phyloP scores from a whole-genome alignment of 805 yeast genomes.

The Starmerella sirachaensis region DNA sequence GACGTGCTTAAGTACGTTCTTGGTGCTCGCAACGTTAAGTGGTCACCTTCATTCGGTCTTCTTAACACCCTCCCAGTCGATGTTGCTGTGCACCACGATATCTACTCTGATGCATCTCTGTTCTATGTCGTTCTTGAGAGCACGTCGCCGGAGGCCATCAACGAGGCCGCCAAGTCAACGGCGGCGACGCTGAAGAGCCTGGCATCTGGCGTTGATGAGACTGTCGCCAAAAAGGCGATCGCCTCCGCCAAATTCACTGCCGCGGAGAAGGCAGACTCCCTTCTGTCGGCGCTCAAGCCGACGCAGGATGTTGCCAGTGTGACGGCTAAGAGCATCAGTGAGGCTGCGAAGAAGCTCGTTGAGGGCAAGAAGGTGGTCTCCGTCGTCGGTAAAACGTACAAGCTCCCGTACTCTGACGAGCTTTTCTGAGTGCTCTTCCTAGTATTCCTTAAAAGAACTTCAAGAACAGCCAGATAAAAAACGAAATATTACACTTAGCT shows the following conservation, averaged over 20 bases:
- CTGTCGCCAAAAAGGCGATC: conserved; percentile 38
- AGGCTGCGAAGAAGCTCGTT: conserved; percentile 29
- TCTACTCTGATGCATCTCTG: conserved; percentile 70
- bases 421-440: conserved; percentile 56
- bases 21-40: conserved; percentile 41
- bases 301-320: conserved; percentile 32
- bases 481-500: neutral
- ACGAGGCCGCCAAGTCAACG: conserved; percentile 43
- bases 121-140: conserved; percentile 60
- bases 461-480: no score
- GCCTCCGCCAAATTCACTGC: conserved; percentile 50
- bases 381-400: conserved; percentile 79
- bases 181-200: conserved; percentile 24
- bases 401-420: conserved; percentile 82
- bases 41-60: conserved; percentile 41
- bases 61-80: conserved; percentile 36
- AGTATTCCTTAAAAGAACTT: no score
- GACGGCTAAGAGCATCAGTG: conserved; percentile 28
- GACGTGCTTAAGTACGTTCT: conserved; percentile 61
- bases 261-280: conserved; percentile 31
- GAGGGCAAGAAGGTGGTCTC: conserved; percentile 60
- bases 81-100: conserved; percentile 41
- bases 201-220: conserved; percentile 25
- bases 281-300: conserved; percentile 34
- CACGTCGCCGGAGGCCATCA: conserved; percentile 44